Percentiles rank a stretch among this genome's conserved stretches.
Conservation (phyloP, 441 rosid species). For the Brassica hybrid region DNA sequence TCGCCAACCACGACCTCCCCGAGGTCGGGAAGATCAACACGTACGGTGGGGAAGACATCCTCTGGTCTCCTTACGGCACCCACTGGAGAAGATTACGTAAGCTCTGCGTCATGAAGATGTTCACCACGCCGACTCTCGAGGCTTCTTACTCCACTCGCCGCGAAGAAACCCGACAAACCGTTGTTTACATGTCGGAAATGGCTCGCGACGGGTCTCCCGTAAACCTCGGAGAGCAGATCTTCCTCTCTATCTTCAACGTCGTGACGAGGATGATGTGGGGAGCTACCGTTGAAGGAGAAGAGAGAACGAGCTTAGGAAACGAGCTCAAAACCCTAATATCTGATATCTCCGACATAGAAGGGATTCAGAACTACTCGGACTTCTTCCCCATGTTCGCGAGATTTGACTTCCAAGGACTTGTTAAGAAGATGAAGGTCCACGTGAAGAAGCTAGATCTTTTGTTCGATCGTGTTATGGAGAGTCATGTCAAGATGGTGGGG, state of each 20-base stretch:
- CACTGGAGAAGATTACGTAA: slow-evolving; percentile 56
- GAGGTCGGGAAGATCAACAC: slow-evolving; percentile 42
- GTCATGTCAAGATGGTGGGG: slow-evolving; percentile 23
- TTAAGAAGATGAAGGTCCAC: slow-evolving; percentile 40
- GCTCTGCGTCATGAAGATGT: slow-evolving; percentile 54
- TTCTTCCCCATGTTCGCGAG: slow-evolving; percentile 55
- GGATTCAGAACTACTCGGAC: slow-evolving; percentile 64
- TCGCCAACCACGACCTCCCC: slow-evolving; percentile 54
- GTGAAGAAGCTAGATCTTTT: slow-evolving; percentile 36
- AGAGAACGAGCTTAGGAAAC: slow-evolving; percentile 30
- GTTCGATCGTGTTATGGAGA: slow-evolving; percentile 47
- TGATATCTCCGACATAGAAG: slow-evolving; percentile 43
- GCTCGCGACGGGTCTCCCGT: slow-evolving; percentile 31
- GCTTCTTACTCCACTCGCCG: slow-evolving; percentile 47
- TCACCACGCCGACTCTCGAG: slow-evolving; percentile 50
- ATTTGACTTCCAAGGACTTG: slow-evolving; percentile 62
- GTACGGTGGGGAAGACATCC: slow-evolving; percentile 53
- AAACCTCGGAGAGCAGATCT: slow-evolving; percentile 53
- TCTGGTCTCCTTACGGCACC: slow-evolving; percentile 46
- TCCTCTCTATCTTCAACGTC: slow-evolving; percentile 29
- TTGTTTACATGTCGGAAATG: slow-evolving; percentile 37
- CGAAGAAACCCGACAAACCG: slow-evolving; percentile 42
- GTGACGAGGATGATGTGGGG: slow-evolving; percentile 56
- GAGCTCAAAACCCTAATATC: slow-evolving; percentile 43
- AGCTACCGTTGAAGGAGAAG: slow-evolving; percentile 44